Evolutionary conservation across 805 yeast species (phyloP).

Genomic region (Saccharomycopsis capsularis): DNA sequence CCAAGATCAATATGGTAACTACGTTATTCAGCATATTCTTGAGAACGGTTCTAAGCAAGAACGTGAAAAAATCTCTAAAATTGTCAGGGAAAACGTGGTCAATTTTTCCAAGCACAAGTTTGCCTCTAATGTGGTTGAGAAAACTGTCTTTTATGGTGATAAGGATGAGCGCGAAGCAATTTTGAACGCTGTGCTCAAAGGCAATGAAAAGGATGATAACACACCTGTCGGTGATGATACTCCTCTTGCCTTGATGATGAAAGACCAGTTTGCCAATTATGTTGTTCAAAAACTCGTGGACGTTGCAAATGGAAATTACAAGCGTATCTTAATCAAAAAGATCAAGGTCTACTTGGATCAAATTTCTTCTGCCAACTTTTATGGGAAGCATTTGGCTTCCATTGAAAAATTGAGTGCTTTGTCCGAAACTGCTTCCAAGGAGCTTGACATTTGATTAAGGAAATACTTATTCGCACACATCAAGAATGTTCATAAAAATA

Average conservation of each 20-base stretch:
- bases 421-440: constrained; percentile 36
- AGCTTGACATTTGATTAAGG: constrained; percentile 1
- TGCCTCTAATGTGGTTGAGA: constrained; percentile 96
- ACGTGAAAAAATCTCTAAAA: constrained; percentile 52
- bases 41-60: constrained; percentile 59
- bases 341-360: constrained; percentile 75
- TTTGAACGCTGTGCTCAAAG: constrained; percentile 58
- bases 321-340: constrained; percentile 60
- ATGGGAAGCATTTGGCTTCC: constrained; percentile 78
- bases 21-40: constrained; percentile 92
- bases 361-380: constrained; percentile 52
- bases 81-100: constrained; percentile 67
- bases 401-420: constrained; percentile 65
- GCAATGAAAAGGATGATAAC: constrained; percentile 35
- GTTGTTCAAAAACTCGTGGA: constrained; percentile 93
- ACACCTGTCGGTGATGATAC: constrained; percentile 52
- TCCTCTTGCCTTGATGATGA: constrained; percentile 86
- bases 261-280: constrained; percentile 95
- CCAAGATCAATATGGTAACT: constrained; percentile 96
- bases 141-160: constrained; percentile 73
- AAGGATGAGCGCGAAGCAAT: constrained; percentile 53
- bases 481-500: not conserved
- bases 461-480: not conserved
- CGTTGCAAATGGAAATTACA: constrained; percentile 63
- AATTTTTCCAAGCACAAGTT: constrained; percentile 91